Evolutionary conservation across 2,329 filamentous ascomycete species (phyloP).

Genomic region (Aphanoascus verrucosus): DNA sequence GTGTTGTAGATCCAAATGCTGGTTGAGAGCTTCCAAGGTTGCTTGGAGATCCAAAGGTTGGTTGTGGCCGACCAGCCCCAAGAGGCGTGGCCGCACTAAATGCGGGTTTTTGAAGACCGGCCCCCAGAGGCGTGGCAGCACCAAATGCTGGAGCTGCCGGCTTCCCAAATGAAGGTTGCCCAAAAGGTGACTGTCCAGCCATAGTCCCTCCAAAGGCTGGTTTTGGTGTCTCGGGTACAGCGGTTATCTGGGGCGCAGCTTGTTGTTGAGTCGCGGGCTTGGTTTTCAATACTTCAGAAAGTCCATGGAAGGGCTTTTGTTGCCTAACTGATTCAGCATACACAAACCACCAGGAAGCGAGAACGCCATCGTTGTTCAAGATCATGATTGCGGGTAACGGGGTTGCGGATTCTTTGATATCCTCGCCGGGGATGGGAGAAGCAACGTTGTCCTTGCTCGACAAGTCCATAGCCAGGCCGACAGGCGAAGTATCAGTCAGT

Average conservation of each 20-base stretch:
- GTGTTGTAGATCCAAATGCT: constrained; percentile 29
- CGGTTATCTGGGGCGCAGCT: constrained; percentile 17
- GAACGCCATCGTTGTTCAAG: constrained; percentile 76
- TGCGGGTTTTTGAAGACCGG: constrained; percentile 11
- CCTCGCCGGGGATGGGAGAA: constrained; percentile 65
- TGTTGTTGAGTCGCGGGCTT: constrained; percentile 24
- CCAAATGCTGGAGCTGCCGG: constrained; percentile 21
- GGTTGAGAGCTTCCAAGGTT: constrained; percentile 21
- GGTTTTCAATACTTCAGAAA: constrained; percentile 38
- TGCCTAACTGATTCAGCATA: constrained; percentile 76
- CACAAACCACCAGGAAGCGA: constrained; percentile 83
- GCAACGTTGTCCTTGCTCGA: constrained; percentile 68
- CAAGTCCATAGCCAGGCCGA: constrained; percentile 75
- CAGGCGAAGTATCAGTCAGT: constrained; percentile 60
- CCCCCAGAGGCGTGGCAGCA: constrained; percentile 13
- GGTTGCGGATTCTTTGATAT: constrained; percentile 65
- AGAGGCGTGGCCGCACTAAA: constrained; percentile 3
- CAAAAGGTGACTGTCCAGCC: constrained; percentile 28
- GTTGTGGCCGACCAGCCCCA: constrained; percentile 3
- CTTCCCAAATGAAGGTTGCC: constrained; percentile 29
- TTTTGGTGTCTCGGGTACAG: constrained; percentile 16
- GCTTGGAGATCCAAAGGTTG: constrained; percentile 22
- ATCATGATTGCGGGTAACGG: constrained; percentile 77
- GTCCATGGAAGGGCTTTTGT: constrained; percentile 60
- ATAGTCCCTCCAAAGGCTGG: constrained; percentile 16